These are phyloP conservation scores for Typha latifolia DNA, from an alignment of 176 grass and related monocot genomes.

Conservation along the genomic window DNA sequence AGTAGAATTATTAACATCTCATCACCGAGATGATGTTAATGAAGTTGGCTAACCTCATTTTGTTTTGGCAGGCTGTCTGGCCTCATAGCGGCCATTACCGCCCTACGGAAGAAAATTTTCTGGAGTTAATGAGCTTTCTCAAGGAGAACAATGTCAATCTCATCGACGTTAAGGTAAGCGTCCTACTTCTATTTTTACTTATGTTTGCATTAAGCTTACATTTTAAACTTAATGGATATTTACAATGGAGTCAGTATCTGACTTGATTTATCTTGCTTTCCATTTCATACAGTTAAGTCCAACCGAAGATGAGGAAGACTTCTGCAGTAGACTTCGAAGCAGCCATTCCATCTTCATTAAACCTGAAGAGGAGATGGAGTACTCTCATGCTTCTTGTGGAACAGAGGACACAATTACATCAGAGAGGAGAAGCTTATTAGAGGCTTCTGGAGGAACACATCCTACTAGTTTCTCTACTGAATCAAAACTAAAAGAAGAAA, in stretches of 20 bases:
- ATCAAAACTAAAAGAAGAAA: background rate
- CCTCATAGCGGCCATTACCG: constrained; percentile 85
- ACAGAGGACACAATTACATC: constrained; percentile 1
- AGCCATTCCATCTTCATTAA: constrained; percentile 18
- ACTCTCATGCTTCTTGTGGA: background rate
- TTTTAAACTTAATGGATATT: too few species aligned
- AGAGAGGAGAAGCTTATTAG: background rate
- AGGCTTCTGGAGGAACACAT: constrained; percentile 1
- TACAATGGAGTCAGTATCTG: background rate
- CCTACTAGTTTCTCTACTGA: background rate
- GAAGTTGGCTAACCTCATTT: background rate
- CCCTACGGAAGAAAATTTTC: constrained; percentile 85
- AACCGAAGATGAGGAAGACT: constrained; percentile 49
- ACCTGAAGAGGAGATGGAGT: constrained; percentile 17
- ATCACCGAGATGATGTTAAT: background rate
- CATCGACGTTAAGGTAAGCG: constrained; percentile 58
- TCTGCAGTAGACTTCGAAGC: constrained; percentile 13
- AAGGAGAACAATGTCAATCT: constrained; percentile 61
- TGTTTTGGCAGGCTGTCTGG: background rate
- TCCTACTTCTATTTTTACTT: too few species aligned
- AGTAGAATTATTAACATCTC: background rate
- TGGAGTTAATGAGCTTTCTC: constrained; percentile 76
- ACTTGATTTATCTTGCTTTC: background rate
- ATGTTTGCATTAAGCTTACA: too few species aligned
- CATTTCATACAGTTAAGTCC: constrained; percentile 49